Conservation (phyloP, 805 yeast genomes). For the Ogataea chonburiensis region DNA sequence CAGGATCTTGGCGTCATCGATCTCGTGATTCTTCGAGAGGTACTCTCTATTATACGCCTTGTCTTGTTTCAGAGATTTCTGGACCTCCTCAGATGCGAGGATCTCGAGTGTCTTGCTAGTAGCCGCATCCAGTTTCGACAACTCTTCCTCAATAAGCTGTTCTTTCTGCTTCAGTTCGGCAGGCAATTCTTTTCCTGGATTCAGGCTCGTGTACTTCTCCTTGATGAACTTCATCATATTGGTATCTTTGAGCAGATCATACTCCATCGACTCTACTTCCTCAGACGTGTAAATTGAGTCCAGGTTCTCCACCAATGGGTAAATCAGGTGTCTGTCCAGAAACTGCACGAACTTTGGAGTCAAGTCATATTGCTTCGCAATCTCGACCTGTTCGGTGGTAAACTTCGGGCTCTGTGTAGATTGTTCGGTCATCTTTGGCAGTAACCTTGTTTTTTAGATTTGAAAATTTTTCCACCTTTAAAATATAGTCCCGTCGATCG, state of each 20-base stretch:
- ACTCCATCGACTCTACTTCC: slow-evolving; percentile 46
- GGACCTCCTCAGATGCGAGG: slow-evolving; percentile 48
- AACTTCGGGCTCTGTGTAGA: slow-evolving; percentile 18
- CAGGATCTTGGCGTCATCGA: slow-evolving; percentile 48
- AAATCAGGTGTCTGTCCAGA: slow-evolving; percentile 60
- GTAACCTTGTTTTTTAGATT: slow-evolving; percentile 3
- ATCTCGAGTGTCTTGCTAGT: slow-evolving; percentile 47
- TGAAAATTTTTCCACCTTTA: slow-evolving; percentile 13
- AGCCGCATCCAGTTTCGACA: slow-evolving; percentile 38
- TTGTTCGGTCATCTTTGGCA: slow-evolving; percentile 9
- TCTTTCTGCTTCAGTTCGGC: slow-evolving; percentile 41
- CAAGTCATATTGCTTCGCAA: slow-evolving; percentile 52
- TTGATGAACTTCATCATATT: slow-evolving; percentile 52
- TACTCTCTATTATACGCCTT: slow-evolving; percentile 51
- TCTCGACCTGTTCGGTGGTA: slow-evolving; percentile 37
- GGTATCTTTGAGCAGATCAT: slow-evolving; percentile 55
- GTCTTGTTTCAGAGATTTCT: slow-evolving; percentile 52
- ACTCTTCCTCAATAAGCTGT: slow-evolving; percentile 39
- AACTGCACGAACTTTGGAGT: slow-evolving; percentile 54
- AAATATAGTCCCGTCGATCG: slow-evolving; percentile 15
- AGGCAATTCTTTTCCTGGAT: slow-evolving; percentile 42
- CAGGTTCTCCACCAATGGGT: slow-evolving; percentile 50
- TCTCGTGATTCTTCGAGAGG: slow-evolving; percentile 43
- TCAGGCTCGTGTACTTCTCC: slow-evolving; percentile 42
- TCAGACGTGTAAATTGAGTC: slow-evolving; percentile 39